A percentile compares a stretch with the other conserved stretches of the same genome.
Evolutionary conservation across 1,284 basidiomycete genomes (phyloP).

Genomic region (Cutaneotrichosporon dermatis): DNA sequence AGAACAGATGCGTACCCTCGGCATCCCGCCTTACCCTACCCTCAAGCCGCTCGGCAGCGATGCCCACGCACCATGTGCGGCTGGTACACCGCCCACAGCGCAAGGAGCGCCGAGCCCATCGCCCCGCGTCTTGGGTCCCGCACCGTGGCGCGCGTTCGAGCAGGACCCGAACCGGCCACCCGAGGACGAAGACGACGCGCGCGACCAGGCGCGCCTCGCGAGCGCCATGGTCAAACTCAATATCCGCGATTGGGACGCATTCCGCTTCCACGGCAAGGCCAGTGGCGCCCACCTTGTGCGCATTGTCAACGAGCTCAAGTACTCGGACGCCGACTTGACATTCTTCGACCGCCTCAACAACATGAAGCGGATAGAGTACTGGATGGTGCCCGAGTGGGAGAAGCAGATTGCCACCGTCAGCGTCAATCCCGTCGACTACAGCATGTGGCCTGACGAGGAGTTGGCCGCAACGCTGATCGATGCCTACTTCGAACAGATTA

Average conservation of each 20-base stretch:
- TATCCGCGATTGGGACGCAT: conserved; percentile 42
- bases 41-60: conserved; percentile 25
- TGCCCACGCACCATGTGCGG: conserved; percentile 1
- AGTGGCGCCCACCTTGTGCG: conserved; percentile 64
- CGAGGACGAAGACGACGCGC: conserved; percentile 22
- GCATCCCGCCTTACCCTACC: conserved; percentile 40
- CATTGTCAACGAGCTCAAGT: conserved; percentile 62
- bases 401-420: conserved; percentile 40
- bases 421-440: conserved; percentile 34
- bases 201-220: conserved; percentile 25
- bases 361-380: conserved; percentile 40
- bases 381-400: conserved; percentile 49
- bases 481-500: conserved; percentile 63
- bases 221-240: conserved; percentile 35
- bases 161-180: conserved; percentile 30
- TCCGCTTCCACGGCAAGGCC: conserved; percentile 66
- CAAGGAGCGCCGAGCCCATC: conserved; percentile 24
- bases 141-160: conserved; percentile 36
- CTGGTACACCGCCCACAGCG: conserved; percentile 16
- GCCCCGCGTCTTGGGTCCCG: conserved; percentile 26
- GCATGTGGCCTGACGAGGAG: conserved; percentile 52
- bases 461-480: conserved; percentile 61
- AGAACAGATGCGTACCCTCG: conserved; percentile 27
- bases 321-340: conserved; percentile 27
- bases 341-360: conserved; percentile 33